Evolutionary conservation across 768 basidiomycete genomes (phyloP), one percentile per base, ranked within the genome.

Genomic region (Tricholoma terreum): DNA sequence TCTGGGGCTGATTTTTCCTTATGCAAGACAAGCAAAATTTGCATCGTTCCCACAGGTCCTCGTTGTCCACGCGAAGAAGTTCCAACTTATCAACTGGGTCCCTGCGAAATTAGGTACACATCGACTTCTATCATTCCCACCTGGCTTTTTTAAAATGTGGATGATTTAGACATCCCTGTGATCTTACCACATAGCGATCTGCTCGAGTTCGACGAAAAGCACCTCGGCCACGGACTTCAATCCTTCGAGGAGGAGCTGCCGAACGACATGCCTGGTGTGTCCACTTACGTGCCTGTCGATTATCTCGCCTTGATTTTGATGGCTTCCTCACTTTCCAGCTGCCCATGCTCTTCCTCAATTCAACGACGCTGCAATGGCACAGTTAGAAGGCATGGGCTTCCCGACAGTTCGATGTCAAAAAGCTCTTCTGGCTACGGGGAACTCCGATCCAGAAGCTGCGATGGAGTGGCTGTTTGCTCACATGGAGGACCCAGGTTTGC

Each of bases 401-500:
- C 90, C 95, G 0, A 68, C 74, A 0, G 69, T 94, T 7, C 83
- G 94, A 21, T 94, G 91, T 69, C 89, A 96, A 64, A 94, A 93
- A 63, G 97, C 95, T 0, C 70, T 98, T 5, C 77, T 96, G 9
- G 94, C 93, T 0, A 98, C 94, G 0, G 92, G 93, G 0, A 86
- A 87, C 62, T 74, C 71, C 14, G 84, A 86, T 57, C 75, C 89
- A 0, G 90, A 94, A 59, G 80, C 77, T 0, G 97, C 97, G 0
- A 96, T 96, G 94, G 87, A 93, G 57, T 99, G 96, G 96, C 71
- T 99, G 40, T 96, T 98, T 66, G 79, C 71, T 43, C 96, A 98
- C 69, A 92, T 95, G 91, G 95, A 98, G 0, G 96, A 98, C 71
- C 78, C 92, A 11, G 92, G 94, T 92, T 36, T 57, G 22, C 31